Evolutionary conservation across 2,329 filamentous ascomycete species (phyloP).

Genomic region (Aspergillus clavatus): DNA sequence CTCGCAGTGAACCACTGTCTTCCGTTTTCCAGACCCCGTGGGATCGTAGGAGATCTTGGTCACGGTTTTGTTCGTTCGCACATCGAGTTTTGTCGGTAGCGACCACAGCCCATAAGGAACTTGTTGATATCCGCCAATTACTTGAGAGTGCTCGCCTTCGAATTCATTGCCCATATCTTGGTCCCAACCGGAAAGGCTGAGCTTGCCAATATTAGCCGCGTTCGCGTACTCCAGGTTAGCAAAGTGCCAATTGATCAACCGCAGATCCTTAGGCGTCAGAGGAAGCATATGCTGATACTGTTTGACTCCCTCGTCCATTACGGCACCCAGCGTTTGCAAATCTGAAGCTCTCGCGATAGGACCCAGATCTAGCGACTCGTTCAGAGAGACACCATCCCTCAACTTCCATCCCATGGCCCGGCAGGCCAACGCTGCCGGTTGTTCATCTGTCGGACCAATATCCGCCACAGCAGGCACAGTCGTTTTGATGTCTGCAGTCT

Average conservation of each 20-base stretch:
- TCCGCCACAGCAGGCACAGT: conserved; percentile 46
- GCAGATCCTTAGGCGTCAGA: conserved; percentile 77
- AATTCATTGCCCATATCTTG: conserved; percentile 98
- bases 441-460: conserved; percentile 62
- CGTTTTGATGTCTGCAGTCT: conserved; percentile 49
- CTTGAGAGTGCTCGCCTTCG: conserved; percentile 88
- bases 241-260: conserved; percentile 95
- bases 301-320: conserved; percentile 83
- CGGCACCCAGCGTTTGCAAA: conserved; percentile 75
- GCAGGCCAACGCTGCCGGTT: conserved; percentile 71
- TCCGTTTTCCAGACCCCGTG: conserved; percentile 38
- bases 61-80: conserved; percentile 69
- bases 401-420: conserved; percentile 78
- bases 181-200: conserved; percentile 91
- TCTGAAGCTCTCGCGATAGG: conserved; percentile 55
- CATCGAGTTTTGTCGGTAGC: conserved; percentile 69
- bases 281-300: conserved; percentile 83
- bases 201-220: conserved; percentile 76
- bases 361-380: conserved; percentile 67
- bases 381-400: conserved; percentile 57
- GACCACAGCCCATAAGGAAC: conserved; percentile 82
- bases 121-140: conserved; percentile 89
- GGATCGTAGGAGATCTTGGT: conserved; percentile 63
- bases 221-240: conserved; percentile 98
- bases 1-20: conserved; percentile 65